Evolutionary conservation across 768 basidiomycete species (phyloP).

Genomic region (Tricholoma bakamatsutake): DNA sequence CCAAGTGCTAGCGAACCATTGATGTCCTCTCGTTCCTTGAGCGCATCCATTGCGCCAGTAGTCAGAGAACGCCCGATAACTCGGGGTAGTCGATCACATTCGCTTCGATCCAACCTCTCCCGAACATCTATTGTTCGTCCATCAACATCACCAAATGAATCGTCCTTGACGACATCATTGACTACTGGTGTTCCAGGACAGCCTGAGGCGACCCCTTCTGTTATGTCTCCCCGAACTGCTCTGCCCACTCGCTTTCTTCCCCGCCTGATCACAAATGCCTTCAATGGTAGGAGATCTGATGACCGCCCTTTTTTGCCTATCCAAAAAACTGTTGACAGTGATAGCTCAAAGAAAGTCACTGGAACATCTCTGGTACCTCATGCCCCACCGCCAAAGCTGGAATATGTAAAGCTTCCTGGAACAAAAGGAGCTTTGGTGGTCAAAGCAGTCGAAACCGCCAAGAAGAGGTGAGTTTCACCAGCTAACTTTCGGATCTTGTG

Average conservation of each 20-base stretch:
- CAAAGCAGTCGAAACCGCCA: slow-evolving; percentile 84
- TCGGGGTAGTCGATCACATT: slow-evolving; percentile 33
- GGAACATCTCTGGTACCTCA: slow-evolving; percentile 35
- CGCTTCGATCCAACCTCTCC: slow-evolving; percentile 33
- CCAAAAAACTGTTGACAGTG: slow-evolving; percentile 33
- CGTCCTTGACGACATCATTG: slow-evolving; percentile 17
- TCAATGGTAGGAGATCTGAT: slow-evolving; percentile 53
- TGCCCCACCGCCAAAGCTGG: slow-evolving; percentile 74
- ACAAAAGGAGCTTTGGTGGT: slow-evolving; percentile 82
- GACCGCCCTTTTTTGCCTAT: slow-evolving; percentile 39
- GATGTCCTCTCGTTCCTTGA: slow-evolving; percentile 12
- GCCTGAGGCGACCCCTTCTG: slow-evolving; percentile 18
- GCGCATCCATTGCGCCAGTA: slow-evolving; percentile 21
- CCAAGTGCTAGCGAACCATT: slow-evolving; percentile 19
- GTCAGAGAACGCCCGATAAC: slow-evolving; percentile 20
- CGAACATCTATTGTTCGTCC: slow-evolving; percentile 22
- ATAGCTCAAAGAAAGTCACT: slow-evolving; percentile 28
- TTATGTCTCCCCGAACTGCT: slow-evolving; percentile 29
- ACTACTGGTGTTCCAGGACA: slow-evolving; percentile 17
- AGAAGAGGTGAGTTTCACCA: slow-evolving; percentile 59
- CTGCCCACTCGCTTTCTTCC: slow-evolving; percentile 65
- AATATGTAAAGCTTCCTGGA: slow-evolving; percentile 89
- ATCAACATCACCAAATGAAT: slow-evolving; percentile 20
- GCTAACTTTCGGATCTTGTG: not conserved
- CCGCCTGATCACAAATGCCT: slow-evolving; percentile 61